Evolutionary conservation across 345 rosid species (phyloP).

Genomic region (Salix viminalis): DNA sequence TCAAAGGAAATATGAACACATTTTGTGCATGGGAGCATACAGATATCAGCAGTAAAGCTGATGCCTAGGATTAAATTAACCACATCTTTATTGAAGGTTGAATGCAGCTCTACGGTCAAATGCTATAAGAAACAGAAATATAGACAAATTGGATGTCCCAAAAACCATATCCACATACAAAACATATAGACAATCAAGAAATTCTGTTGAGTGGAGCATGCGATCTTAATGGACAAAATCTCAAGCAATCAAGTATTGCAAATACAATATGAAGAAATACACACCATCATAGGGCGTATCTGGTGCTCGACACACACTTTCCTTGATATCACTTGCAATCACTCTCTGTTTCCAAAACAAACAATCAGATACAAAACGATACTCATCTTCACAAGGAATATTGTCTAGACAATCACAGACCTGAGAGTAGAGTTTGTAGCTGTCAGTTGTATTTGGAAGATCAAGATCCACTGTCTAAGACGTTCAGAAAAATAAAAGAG

Average conservation of each 20-base stretch:
- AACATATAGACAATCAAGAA: background rate
- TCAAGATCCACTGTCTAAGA: conserved; percentile 69
- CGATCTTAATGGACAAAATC: background rate
- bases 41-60: background rate
- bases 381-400: conserved; percentile 2
- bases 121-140: background rate
- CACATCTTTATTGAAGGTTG: background rate
- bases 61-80: background rate
- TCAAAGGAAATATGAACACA: background rate
- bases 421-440: conserved; percentile 89
- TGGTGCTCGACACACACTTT: conserved; percentile 92
- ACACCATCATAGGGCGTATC: conserved; percentile 95
- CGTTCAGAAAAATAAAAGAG: conserved; percentile 4
- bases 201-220: background rate
- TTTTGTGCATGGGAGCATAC: background rate
- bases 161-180: background rate
- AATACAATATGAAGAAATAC: conserved; percentile 16
- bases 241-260: background rate
- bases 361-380: conserved; percentile 16
- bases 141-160: background rate
- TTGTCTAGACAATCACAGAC: conserved; percentile 36
- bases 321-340: conserved; percentile 95
- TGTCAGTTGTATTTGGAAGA: conserved; percentile 82
- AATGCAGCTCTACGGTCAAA: background rate
- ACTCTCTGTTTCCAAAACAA: conserved; percentile 57